These are phyloP conservation scores for Mycena haematopus DNA, from an alignment of 768 basidiomycete species.

Conservation along the genomic window DNA sequence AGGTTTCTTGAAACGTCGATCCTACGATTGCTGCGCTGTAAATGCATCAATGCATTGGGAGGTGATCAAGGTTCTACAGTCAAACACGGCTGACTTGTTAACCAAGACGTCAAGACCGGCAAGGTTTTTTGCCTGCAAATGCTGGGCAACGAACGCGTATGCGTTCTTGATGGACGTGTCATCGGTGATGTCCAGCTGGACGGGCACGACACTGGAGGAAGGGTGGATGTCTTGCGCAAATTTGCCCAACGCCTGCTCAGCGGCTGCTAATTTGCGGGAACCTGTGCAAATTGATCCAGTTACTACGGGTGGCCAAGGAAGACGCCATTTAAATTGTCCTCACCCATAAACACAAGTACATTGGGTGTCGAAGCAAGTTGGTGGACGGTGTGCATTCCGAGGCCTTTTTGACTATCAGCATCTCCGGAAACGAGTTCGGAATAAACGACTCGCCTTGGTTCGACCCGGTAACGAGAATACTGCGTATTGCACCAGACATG, in stretches of 20 bases:
- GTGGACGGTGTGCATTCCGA: constrained; percentile 25
- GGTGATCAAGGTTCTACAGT: too few relatives aligned
- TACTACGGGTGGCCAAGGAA: neutral
- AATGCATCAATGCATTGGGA: too few relatives aligned
- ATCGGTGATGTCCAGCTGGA: constrained; percentile 28
- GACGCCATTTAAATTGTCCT: neutral
- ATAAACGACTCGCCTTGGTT: constrained; percentile 16
- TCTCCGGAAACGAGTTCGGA: neutral
- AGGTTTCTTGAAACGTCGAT: neutral
- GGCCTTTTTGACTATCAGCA: constrained; percentile 2
- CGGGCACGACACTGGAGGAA: constrained; percentile 20
- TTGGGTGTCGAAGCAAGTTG: constrained; percentile 15
- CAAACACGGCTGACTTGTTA: constrained; percentile 17
- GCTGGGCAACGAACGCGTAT: neutral
- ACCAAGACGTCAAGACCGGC: constrained; percentile 13
- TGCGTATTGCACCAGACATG: constrained; percentile 7
- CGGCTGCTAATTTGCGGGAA: constrained; percentile 21
- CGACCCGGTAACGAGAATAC: constrained; percentile 20
- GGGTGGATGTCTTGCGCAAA: constrained; percentile 15
- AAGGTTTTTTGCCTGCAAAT: neutral
- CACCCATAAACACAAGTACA: constrained; percentile 24
- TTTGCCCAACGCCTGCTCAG: constrained; percentile 6
- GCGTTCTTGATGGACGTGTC: constrained; percentile 17
- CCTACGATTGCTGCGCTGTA: constrained; percentile 1
- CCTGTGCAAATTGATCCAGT: constrained; percentile 1